Evolutionary conservation across 1,139 yeast species (phyloP).

Genomic region (Schizosaccharomyces versatilis): DNA sequence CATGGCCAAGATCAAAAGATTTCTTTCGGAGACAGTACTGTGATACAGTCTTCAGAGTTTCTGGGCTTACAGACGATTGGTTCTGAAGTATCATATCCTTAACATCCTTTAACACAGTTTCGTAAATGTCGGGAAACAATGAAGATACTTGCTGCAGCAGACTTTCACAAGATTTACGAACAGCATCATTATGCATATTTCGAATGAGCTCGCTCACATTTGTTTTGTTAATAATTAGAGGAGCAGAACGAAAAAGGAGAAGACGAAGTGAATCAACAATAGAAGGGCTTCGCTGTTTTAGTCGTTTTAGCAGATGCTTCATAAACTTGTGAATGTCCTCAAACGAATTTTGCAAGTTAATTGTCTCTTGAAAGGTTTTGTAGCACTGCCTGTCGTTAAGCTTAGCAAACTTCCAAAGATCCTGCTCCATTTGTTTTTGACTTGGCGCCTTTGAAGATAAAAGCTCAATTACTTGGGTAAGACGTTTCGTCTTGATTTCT

Average conservation of each 20-base stretch:
- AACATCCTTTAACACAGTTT: no score
- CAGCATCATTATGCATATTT: slow-evolving; percentile 20
- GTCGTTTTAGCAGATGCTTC: slow-evolving; percentile 30
- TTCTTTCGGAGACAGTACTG: no score
- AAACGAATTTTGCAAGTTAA: slow-evolving; percentile 39
- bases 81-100: no score
- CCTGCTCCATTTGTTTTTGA: slow-evolving; percentile 27
- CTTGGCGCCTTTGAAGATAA: slow-evolving; percentile 36
- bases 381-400: slow-evolving; percentile 36
- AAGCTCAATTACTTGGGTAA: slow-evolving; percentile 45
- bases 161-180: slow-evolving; percentile 24
- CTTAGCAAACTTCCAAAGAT: slow-evolving; percentile 30
- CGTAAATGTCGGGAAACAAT: no score
- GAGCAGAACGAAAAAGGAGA: slow-evolving; percentile 39
- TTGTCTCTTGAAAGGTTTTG: slow-evolving; percentile 33
- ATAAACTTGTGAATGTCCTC: slow-evolving; percentile 36
- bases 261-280: slow-evolving; percentile 24
- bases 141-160: slow-evolving; percentile 38
- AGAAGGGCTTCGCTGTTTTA: slow-evolving; percentile 6
- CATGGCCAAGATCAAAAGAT: no score
- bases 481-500: slow-evolving; percentile 20
- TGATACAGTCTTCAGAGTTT: no score
- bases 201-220: slow-evolving; percentile 24
- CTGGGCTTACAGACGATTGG: no score
- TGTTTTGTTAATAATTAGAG: slow-evolving; percentile 41